Percentiles rank a stretch among this genome's conserved stretches.
These are phyloP conservation scores for Skeletonema tropicum DNA, from an alignment of 108 stramenopile species.

Conservation along the genomic window DNA sequence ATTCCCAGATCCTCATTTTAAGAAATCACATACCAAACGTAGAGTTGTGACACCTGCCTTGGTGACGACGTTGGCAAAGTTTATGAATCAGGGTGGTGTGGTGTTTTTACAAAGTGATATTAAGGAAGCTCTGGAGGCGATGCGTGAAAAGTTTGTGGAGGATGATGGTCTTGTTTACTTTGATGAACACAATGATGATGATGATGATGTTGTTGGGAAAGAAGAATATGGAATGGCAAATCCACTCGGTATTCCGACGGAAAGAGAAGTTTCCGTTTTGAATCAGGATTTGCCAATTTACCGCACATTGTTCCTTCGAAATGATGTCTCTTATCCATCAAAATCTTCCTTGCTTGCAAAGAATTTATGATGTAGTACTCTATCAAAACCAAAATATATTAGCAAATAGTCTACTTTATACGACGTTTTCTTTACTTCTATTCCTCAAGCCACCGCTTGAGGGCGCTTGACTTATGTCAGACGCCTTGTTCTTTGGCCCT, in stretches of 20 bases:
- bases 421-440: not conserved
- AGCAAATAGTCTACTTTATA: not conserved
- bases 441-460: not conserved
- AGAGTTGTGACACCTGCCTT: conserved; percentile 79
- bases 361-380: not conserved
- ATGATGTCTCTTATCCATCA: conserved; percentile 9
- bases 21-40: conserved; percentile 74
- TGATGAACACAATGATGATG: conserved; percentile 45
- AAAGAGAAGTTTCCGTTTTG: conserved; percentile 86
- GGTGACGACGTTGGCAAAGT: conserved; percentile 66
- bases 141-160: conserved; percentile 77
- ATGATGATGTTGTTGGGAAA: conserved; percentile 1
- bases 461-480: not conserved
- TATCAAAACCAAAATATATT: not conserved
- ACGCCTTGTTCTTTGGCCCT: conserved; percentile 6
- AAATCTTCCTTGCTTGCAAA: not conserved
- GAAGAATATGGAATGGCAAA: conserved; percentile 69
- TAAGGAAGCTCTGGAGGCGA: conserved; percentile 76
- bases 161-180: conserved; percentile 49
- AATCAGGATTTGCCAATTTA: conserved; percentile 75
- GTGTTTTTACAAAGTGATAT: conserved; percentile 86
- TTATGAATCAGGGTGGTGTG: conserved; percentile 52
- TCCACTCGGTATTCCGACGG: conserved; percentile 79
- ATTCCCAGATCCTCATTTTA: conserved; percentile 95
- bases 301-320: conserved; percentile 69